A percentile compares a stretch with the other conserved stretches of the same genome.
Conservation (phyloP, 2,329 filamentous ascomycete genomes). For the Lecanosticta acicola region DNA sequence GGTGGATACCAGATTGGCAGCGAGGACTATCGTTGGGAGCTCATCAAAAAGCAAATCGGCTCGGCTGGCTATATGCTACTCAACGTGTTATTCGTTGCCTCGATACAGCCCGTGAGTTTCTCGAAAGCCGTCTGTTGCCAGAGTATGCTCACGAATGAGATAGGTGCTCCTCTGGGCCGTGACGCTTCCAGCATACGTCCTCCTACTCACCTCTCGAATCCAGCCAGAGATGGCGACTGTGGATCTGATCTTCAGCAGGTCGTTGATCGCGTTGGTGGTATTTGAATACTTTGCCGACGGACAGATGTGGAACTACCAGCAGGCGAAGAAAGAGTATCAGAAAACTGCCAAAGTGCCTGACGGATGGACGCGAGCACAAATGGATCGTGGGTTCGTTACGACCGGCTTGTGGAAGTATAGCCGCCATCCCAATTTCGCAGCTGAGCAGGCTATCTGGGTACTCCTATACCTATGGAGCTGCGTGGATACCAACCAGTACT, state of each 20-base stretch:
- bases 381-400: slow-evolving; percentile 85
- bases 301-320: slow-evolving; percentile 87
- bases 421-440: slow-evolving; percentile 90
- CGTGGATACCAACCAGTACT: slow-evolving; percentile 61
- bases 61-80: slow-evolving; percentile 69
- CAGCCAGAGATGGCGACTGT: slow-evolving; percentile 46
- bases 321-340: slow-evolving; percentile 71
- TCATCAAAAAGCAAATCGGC: slow-evolving; percentile 62
- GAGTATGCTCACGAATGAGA: slow-evolving; percentile 8
- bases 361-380: slow-evolving; percentile 57
- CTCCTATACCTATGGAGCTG: slow-evolving; percentile 83
- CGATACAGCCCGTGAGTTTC: slow-evolving; percentile 57
- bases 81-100: slow-evolving; percentile 84
- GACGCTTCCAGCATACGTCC: slow-evolving; percentile 74
- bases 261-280: slow-evolving; percentile 54
- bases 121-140: not conserved
- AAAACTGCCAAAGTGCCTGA: slow-evolving; percentile 64
- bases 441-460: slow-evolving; percentile 88
- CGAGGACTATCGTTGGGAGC: slow-evolving; percentile 91
- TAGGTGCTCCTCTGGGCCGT: slow-evolving; percentile 72
- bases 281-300: slow-evolving; percentile 78
- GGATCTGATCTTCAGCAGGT: slow-evolving; percentile 54
- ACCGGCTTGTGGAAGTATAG: slow-evolving; percentile 81
- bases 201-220: slow-evolving; percentile 65
- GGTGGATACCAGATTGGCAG: slow-evolving; percentile 84